Base-by-base conservation (phyloP, 495 filamentous ascomycete species). In the Xylaria curta region DNA sequence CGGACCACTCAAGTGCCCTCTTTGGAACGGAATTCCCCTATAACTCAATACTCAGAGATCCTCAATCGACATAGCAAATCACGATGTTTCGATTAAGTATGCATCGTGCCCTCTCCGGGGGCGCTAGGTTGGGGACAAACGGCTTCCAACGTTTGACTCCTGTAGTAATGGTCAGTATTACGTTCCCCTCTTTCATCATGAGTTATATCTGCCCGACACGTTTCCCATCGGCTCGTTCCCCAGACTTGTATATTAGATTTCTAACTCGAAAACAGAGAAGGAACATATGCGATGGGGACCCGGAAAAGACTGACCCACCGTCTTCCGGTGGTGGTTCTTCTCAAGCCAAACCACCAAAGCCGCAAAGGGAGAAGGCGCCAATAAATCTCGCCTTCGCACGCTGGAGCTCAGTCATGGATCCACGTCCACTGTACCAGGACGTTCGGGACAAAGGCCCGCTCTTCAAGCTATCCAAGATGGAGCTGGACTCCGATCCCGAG, bases 71-170 rank as follows among this genome's bases (percentile, higher is more conserved):
- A 26, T 0, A 26, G n/a, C 7, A 26, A 26, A 6, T 9, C 10
- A n/a, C 38, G n/a, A 63, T 63, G 60, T 63, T 40, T 44, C 60
- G 60, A 63, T 10, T 4, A 15, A 4, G 17, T 38, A 33, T 60
- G 38, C 58, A 13, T 21, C 24, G 9, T 60, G 31, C 21, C 60
- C 36, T 44, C 5, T 6, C 1, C 38, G 2, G 60, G 21, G 38
- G 21, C 26, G 26, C 13, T 63, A 19, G 5, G 17, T 3, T 44
- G 7, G 13, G 60, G 12, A 44, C 6, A 38, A 63, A 26, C 17
- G 4, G 21, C 9, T 44, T 13, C 38, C 60, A 4, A 21, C 38
- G 12, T 28, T 21, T n/a, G 3, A 13, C 21, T 24, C 38, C 58
- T 24, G 17, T 8, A 0, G 5, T 28, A 10, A 28, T 24, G 38